Conservation (phyloP, 306 rosid genomes). For the Potentilla sterilis region DNA sequence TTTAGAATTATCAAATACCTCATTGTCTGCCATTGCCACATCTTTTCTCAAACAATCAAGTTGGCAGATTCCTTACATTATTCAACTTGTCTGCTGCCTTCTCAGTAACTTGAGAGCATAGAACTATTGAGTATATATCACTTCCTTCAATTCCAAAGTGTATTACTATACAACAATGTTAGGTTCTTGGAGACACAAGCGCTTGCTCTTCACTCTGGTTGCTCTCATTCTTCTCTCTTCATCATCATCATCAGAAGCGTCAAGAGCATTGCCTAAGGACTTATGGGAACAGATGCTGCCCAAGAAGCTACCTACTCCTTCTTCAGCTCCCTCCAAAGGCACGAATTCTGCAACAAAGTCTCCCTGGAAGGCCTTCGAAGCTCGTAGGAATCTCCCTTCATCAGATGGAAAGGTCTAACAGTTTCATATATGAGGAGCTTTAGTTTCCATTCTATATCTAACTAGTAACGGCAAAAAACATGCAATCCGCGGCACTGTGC, state of each 20-base stretch:
- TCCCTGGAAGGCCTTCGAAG: conserved; percentile 38
- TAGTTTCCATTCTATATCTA: neutral
- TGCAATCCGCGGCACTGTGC: conserved; percentile 23
- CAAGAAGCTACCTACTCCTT: conserved; percentile 78
- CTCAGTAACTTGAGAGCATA: conserved; percentile 28
- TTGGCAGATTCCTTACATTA: conserved; percentile 66
- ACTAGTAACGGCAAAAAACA: conserved; percentile 15
- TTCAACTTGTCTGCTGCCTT: conserved; percentile 69
- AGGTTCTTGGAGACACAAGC: conserved; percentile 49
- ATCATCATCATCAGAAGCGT: conserved; percentile 33
- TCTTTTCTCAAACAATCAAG: conserved; percentile 62
- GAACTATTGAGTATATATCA: conserved; percentile 3
- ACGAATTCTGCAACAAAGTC: conserved; percentile 46
- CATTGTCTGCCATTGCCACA: conserved; percentile 73
- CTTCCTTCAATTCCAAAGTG: neutral
- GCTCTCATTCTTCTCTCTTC: conserved; percentile 41
- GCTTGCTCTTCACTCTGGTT: conserved; percentile 51
- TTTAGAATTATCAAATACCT: conserved; percentile 46
- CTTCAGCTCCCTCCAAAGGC: conserved; percentile 89
- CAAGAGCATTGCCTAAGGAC: conserved; percentile 52
- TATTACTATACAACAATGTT: conserved; percentile 34
- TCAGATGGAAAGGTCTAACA: conserved; percentile 60
- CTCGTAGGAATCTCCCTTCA: conserved; percentile 30
- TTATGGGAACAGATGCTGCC: conserved; percentile 86
- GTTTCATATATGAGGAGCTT: neutral